Conservation (phyloP, 2,329 filamentous ascomycete genomes). For the Sclerotinia borealis region DNA sequence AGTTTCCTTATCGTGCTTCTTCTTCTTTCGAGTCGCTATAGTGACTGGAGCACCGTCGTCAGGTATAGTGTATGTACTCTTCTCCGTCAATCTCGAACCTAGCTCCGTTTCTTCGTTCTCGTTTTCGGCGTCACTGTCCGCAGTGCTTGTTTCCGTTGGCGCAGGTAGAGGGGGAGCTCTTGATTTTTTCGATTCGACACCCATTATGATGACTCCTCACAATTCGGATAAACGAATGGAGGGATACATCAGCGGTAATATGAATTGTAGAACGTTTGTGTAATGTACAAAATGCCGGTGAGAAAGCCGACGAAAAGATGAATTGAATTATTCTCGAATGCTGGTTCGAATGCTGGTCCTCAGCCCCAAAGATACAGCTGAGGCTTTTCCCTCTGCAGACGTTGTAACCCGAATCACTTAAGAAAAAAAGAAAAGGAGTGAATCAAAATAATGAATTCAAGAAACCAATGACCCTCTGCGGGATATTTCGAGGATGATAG, state of each 20-base stretch:
- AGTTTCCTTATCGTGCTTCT: slow-evolving; percentile 42
- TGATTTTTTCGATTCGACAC: slow-evolving; percentile 37
- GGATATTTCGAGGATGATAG: neutral
- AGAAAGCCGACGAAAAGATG: neutral
- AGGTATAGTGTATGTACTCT: slow-evolving; percentile 70
- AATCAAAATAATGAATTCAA: neutral
- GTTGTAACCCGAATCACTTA: neutral
- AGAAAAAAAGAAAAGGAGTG: neutral
- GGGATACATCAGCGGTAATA: slow-evolving; percentile 8
- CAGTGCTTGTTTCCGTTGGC: slow-evolving; percentile 59
- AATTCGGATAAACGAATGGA: slow-evolving; percentile 3
- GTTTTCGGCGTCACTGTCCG: slow-evolving; percentile 47
- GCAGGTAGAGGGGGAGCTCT: slow-evolving; percentile 65
- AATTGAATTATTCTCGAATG: neutral
- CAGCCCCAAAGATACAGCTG: slow-evolving; percentile 6
- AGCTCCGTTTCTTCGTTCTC: slow-evolving; percentile 51
- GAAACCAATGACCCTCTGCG: neutral
- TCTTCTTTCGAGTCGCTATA: slow-evolving; percentile 71
- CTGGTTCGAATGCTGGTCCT: neutral
- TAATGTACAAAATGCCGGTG: neutral
- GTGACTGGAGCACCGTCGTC: slow-evolving; percentile 89
- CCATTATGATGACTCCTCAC: slow-evolving; percentile 27
- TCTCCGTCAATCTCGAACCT: slow-evolving; percentile 61
- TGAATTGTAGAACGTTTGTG: neutral
- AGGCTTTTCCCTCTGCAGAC: neutral